Evolutionary conservation across 148 eudicot species (phyloP).

Genomic region (Chenopodium berlandieri): DNA sequence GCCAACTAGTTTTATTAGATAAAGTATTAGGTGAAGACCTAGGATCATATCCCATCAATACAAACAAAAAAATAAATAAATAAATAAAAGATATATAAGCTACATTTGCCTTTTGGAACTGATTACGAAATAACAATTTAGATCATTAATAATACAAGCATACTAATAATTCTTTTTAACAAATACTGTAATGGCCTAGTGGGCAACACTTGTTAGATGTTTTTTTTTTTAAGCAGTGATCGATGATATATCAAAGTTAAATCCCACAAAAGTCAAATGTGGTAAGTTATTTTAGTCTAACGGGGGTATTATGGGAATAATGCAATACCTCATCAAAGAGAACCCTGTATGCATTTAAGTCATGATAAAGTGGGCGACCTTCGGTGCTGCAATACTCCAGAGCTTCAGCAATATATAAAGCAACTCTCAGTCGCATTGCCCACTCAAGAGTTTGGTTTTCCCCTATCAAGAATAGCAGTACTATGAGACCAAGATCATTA

Average conservation of each 20-base stretch:
- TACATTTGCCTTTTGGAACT: not conserved
- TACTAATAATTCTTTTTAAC: not conserved
- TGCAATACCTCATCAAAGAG: conserved; percentile 86
- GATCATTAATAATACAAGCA: not conserved
- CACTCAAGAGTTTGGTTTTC: conserved; percentile 92
- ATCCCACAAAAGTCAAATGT: not conserved
- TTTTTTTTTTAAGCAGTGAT: not conserved
- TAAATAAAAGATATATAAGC: too few species aligned
- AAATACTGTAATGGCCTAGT: too few species aligned
- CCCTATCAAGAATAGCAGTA: conserved; percentile 49
- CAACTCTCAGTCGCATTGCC: conserved; percentile 91
- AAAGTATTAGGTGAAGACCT: too few species aligned
- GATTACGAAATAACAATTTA: not conserved
- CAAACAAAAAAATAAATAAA: too few species aligned
- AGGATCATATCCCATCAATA: too few species aligned
- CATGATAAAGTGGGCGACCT: conserved; percentile 83
- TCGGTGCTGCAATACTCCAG: conserved; percentile 73
- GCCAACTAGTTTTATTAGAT: too few species aligned
- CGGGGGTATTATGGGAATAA: not conserved
- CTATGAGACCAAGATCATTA: not conserved
- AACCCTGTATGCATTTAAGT: conserved; percentile 88
- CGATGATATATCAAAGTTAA: not conserved
- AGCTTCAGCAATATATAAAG: conserved; percentile 83
- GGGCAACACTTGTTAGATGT: not conserved
- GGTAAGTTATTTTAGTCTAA: not conserved